Base-by-base conservation (phyloP, 176 grass and related monocot species). In the Hyparrhenia diplandra region DNA sequence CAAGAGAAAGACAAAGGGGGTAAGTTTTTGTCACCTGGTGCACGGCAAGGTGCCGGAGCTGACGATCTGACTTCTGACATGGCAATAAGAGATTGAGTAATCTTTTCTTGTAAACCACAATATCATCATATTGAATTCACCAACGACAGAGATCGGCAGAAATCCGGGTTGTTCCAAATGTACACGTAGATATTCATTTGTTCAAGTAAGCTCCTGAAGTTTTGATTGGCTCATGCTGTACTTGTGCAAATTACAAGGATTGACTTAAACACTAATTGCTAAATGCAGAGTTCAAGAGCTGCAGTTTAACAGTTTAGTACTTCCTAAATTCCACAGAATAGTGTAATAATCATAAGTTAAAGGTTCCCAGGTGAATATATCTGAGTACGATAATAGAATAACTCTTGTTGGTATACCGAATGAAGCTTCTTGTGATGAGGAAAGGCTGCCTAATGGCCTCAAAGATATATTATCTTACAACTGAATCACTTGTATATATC, bases 351-450 rank as follows among this genome's bases (percentile, higher is more conserved):
- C 63, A 17, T 1, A 64, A 52, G 55, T n/a, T 12, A 30, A 74
- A 79, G 52, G 29, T 42, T 8, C 10, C 58, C 11, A 74, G 12
- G 55, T 6, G 4, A 4, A 47, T 41, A 10, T 30, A 8, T 47
- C 13, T 36, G 69, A 52, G 52, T n/a, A 30, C 6, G 59, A 24
- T 34, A 13, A 0, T 67, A 79, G 12, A 52, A 64, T 82, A 70
- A 5, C 60, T 29, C 71, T 60, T 59, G 78, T 69, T 63, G 72
- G 64, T 77, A 46, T 18, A 77, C 64, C 64, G 75, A 61, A 69
- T 23, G 68, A 46, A 59, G n/a, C n/a, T 75, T 85, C 34, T 78
- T 60, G 30, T 76, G 71, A 87, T 34, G 31, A 62, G 69, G 71
- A 82, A 82, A 71, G 64, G 17, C 45, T 64, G 64, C 64, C 72